Evolutionary conservation across 768 basidiomycete species (phyloP).

Genomic region (Naganishia antarctica): DNA sequence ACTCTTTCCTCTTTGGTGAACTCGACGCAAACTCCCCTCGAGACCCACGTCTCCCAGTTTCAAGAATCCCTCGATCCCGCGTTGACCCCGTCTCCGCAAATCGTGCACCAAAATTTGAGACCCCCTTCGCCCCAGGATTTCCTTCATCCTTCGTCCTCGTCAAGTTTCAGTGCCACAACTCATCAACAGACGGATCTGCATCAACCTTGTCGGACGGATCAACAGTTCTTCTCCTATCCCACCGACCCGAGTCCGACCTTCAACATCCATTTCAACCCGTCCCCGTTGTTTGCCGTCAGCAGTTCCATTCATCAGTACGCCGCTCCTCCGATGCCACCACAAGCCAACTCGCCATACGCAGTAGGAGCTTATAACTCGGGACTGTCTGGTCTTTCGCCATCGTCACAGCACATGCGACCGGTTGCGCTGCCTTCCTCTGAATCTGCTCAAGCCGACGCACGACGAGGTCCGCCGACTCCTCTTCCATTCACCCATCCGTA

Average conservation of each 20-base stretch:
- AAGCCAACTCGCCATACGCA: conserved; percentile 3
- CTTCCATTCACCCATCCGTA: conserved; percentile 18
- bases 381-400: not conserved
- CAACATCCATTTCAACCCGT: conserved; percentile 17
- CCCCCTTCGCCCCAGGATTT: conserved; percentile 19
- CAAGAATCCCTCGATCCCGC: not conserved
- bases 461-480: conserved; percentile 16
- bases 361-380: not conserved
- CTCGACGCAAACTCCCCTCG: not conserved
- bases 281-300: conserved; percentile 19
- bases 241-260: not conserved
- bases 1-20: conserved; percentile 16
- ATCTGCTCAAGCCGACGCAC: not conserved
- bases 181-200: conserved; percentile 2
- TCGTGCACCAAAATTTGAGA: not conserved
- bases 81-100: not conserved
- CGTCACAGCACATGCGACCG: not conserved
- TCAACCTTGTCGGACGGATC: not conserved
- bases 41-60: not conserved
- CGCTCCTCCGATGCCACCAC: conserved; percentile 2
- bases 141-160: not conserved
- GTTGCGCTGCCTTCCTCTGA: not conserved
- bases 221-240: conserved; percentile 13
- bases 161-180: not conserved
- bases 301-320: conserved; percentile 6